phyloP scores from a whole-genome alignment of 2,329 filamentous ascomycete species.

The Penicillium sp. region DNA sequence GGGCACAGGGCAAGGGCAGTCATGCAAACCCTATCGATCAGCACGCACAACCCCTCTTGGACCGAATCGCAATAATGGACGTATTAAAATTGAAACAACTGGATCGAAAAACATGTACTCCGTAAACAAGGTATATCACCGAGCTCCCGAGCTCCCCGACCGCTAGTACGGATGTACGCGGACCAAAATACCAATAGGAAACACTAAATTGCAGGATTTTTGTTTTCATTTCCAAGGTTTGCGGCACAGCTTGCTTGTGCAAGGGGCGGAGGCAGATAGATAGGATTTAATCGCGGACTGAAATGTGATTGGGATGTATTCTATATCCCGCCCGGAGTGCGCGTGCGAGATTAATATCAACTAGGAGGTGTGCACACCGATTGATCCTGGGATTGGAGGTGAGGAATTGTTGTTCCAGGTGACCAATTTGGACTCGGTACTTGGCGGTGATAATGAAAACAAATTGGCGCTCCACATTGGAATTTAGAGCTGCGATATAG shows the following conservation, averaged over 20 bases:
- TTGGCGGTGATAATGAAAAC: background rate
- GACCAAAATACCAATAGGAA: conserved; percentile 1
- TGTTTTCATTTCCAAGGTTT: conserved; percentile 14
- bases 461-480: background rate
- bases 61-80: background rate
- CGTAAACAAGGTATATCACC: too few species aligned
- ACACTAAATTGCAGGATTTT: conserved; percentile 1
- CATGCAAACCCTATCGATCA: conserved; percentile 22
- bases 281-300: background rate
- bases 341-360: conserved; percentile 1
- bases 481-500: background rate
- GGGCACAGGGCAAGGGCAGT: conserved; percentile 30
- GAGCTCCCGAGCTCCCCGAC: background rate
- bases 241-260: conserved; percentile 12
- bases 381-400: background rate
- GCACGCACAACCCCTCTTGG: conserved; percentile 12
- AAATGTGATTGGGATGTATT: conserved; percentile 2
- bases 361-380: conserved; percentile 1
- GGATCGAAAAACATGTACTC: too few species aligned
- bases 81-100: background rate
- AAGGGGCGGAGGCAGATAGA: conserved; percentile 17
- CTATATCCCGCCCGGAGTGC: background rate
- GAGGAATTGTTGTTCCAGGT: background rate
- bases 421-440: background rate
- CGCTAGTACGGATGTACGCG: conserved; percentile 3